phyloP scores from a whole-genome alignment of 2,329 filamentous ascomycete species.

The Paraphaeosphaeria sporulosa region DNA sequence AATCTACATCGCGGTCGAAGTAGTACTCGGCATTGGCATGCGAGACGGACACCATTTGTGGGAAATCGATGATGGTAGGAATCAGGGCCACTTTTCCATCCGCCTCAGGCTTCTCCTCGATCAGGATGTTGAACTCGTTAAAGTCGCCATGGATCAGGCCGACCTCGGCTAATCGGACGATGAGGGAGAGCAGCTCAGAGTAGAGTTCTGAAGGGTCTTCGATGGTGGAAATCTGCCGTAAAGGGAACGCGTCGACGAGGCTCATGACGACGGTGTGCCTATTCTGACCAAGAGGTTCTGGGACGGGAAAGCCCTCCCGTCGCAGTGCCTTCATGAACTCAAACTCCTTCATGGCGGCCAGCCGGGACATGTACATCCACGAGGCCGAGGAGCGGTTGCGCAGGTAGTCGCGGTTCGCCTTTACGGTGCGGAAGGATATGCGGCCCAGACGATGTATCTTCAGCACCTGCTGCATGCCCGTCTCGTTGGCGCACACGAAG shows the following conservation, averaged over 20 bases:
- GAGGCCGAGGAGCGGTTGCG: constrained; percentile 80
- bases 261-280: constrained; percentile 97
- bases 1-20: constrained; percentile 94
- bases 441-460: constrained; percentile 96
- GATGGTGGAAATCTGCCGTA: constrained; percentile 85
- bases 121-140: constrained; percentile 98
- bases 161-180: constrained; percentile 81
- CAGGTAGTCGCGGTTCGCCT: constrained; percentile 94
- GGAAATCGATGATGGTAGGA: constrained; percentile 95
- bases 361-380: constrained; percentile 97
- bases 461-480: constrained; percentile 79
- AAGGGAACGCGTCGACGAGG: constrained; percentile 87
- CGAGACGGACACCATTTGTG: constrained; percentile 96
- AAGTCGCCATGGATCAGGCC: constrained; percentile 98
- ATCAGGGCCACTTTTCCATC: constrained; percentile 62
- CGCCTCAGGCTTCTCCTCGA: constrained; percentile 71
- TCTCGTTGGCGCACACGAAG: constrained; percentile 85
- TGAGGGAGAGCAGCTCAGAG: constrained; percentile 86
- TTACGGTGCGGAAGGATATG: constrained; percentile 96
- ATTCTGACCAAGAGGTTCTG: constrained; percentile 85
- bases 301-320: constrained; percentile 87
- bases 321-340: constrained; percentile 90
- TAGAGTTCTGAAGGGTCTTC: constrained; percentile 87
- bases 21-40: constrained; percentile 95
- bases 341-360: constrained; percentile 93